A percentile compares a stretch with the other conserved stretches of the same genome.
Conservation (phyloP, 176 grass and related monocot species). For the Raddia distichophylla region DNA sequence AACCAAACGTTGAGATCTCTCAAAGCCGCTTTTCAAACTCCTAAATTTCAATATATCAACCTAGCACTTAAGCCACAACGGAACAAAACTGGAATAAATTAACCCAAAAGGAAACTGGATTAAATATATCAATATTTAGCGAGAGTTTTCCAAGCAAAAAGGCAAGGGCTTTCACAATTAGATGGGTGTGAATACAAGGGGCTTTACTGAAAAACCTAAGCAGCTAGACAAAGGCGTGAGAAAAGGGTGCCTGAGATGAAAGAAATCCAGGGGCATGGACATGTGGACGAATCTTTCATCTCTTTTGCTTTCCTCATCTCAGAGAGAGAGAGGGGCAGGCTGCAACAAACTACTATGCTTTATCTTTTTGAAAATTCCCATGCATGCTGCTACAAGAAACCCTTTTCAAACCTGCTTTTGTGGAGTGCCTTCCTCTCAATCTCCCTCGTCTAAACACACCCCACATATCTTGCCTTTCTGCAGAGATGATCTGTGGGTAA, state of each 20-base stretch:
- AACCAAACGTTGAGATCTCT: too few relatives aligned
- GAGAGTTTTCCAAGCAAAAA: not conserved
- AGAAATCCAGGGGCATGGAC: constrained; percentile 27
- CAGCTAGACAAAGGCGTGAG: constrained; percentile 35
- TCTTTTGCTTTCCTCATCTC: constrained; percentile 52
- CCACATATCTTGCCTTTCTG: not conserved
- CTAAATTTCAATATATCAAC: too few relatives aligned
- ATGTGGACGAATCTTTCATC: constrained; percentile 50
- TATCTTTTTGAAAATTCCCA: constrained; percentile 71
- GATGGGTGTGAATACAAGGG: not conserved
- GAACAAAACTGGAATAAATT: too few relatives aligned
- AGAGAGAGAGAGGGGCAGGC: not conserved
- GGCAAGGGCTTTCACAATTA: not conserved
- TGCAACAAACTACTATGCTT: constrained; percentile 18
- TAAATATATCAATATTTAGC: not conserved
- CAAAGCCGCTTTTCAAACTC: too few relatives aligned
- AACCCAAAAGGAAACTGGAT: not conserved
- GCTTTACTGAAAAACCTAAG: not conserved
- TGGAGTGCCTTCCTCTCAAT: constrained; percentile 12
- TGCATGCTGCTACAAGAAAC: constrained; percentile 37
- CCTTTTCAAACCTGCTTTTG: constrained; percentile 45
- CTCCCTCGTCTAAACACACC: not conserved
- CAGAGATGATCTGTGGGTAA: not conserved
- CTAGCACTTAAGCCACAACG: too few relatives aligned
- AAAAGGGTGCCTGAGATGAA: constrained; percentile 10